A percentile compares a stretch with the other conserved stretches of the same genome.
phyloP scores from a whole-genome alignment of 768 basidiomycete genomes.

The Boletus subparvulus region DNA sequence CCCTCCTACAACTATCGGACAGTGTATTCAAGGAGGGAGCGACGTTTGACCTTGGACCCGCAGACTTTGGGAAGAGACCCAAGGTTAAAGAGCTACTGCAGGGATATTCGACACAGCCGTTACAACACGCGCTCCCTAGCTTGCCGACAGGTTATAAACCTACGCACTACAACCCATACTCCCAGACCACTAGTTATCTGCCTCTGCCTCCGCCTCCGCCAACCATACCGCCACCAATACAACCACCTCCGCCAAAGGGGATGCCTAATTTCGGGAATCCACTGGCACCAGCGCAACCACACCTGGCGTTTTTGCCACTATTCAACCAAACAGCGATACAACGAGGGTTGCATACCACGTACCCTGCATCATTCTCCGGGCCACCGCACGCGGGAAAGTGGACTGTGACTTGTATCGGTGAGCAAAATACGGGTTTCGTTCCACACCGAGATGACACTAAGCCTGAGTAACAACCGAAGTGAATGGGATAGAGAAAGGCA shows the following conservation, averaged over 20 bases:
- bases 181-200: constrained; percentile 11
- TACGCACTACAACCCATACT: constrained; percentile 33
- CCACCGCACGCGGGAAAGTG: constrained; percentile 69
- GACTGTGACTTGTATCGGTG: constrained; percentile 68
- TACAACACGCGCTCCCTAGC: constrained; percentile 21
- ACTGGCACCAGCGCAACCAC: constrained; percentile 61
- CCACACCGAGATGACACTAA: neutral
- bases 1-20: constrained; percentile 33
- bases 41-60: constrained; percentile 19
- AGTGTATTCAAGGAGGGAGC: constrained; percentile 16
- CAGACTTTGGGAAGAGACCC: constrained; percentile 30
- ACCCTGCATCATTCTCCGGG: constrained; percentile 58
- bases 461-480: constrained; percentile 40
- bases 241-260: constrained; percentile 37
- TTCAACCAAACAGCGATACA: constrained; percentile 76
- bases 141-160: constrained; percentile 18
- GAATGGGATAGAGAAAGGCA: constrained; percentile 67
- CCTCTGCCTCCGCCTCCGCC: constrained; percentile 27
- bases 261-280: constrained; percentile 47
- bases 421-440: constrained; percentile 27
- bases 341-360: constrained; percentile 60
- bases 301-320: constrained; percentile 62
- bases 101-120: constrained; percentile 31
- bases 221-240: constrained; percentile 32
- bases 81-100: constrained; percentile 32